Base-by-base conservation (phyloP, 2,329 filamentous ascomycete species). In the Ophiocordyceps australis region DNA sequence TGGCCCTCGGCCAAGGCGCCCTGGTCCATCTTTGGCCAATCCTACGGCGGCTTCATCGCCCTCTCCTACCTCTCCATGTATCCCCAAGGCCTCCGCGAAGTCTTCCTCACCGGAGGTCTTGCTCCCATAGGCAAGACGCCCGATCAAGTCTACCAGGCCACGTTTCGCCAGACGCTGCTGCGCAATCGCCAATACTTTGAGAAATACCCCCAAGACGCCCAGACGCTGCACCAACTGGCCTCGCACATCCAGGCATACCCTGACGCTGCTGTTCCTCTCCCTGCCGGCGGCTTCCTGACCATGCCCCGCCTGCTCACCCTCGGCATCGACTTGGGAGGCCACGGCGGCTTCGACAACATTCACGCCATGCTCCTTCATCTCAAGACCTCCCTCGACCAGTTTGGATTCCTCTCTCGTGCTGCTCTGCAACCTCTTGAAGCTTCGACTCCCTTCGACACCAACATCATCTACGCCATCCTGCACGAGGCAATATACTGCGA, bases 401-500 rank as follows among this genome's bases (percentile, higher is more conserved):
- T 85, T 31, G 74, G 74, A n/a, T 69, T 74, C 37, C 54, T 94
- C 32, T 83, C 76, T 0, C 63, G 71, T 12, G 69, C 74, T 1
- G 77, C 78, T 0, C 61, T 93, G 4, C 55, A 65, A 4, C 56
- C 62, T 0, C 55, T 93, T 14, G 82, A 92, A 45, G 50, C 59
- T 13, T 64, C 65, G 26, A 62, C 73, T 3, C 57, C 62, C 3
- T 83, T 82, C 40, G 83, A 94, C 41, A 65, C 68, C 21, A 70
- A 73, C 36, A 70, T 86, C 29, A 68, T 94, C 32, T 95, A 94
- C 45, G 76, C 79, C 14, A 59, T 94, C 20, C 55, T 94, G 3
- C 86, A 95, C 44, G 86, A 95, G 49, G 62, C 79, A 7, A 75
- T 85, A 37, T 95, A 94, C 57, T 86, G 77, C 46, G 69, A 78